Percentiles rank a stretch among this genome's conserved stretches.
Evolutionary conservation across 805 yeast genomes (phyloP).

Genomic region (Saccharomycodes ludwigii): DNA sequence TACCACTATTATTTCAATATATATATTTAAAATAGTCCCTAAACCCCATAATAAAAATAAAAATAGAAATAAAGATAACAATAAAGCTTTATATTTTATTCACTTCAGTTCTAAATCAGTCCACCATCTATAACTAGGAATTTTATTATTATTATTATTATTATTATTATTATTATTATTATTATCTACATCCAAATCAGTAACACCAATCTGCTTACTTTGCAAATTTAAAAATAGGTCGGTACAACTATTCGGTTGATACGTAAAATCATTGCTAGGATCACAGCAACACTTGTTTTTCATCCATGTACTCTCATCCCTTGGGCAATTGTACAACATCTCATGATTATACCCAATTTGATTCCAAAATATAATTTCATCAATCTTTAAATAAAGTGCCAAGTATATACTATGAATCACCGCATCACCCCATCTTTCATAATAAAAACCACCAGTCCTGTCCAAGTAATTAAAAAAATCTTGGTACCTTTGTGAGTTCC

Average conservation of each 20-base stretch:
- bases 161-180: too few species aligned
- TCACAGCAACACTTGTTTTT: constrained; percentile 60
- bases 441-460: constrained; percentile 84
- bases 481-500: constrained; percentile 60
- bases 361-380: constrained; percentile 64
- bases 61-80: too few species aligned
- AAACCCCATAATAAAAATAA: too few species aligned
- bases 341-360: constrained; percentile 79
- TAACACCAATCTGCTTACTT: too few species aligned
- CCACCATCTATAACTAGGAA: too few species aligned
- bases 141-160: too few species aligned
- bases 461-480: constrained; percentile 67
- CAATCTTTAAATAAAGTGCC: constrained; percentile 57
- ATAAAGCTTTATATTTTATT: too few species aligned
- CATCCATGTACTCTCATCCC: constrained; percentile 44
- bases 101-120: too few species aligned
- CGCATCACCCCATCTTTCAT: constrained; percentile 92
- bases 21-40: too few species aligned
- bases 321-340: constrained; percentile 73
- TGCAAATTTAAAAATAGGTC: too few species aligned
- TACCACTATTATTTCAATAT: too few species aligned
- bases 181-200: too few species aligned
- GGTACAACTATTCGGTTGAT: constrained; percentile 64
- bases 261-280: constrained; percentile 61
- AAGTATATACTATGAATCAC: constrained; percentile 88